Evolutionary conservation across 2,329 filamentous ascomycete genomes (phyloP), one percentile per base, ranked within the genome.

Genomic region (Metarhizium rileyi): DNA sequence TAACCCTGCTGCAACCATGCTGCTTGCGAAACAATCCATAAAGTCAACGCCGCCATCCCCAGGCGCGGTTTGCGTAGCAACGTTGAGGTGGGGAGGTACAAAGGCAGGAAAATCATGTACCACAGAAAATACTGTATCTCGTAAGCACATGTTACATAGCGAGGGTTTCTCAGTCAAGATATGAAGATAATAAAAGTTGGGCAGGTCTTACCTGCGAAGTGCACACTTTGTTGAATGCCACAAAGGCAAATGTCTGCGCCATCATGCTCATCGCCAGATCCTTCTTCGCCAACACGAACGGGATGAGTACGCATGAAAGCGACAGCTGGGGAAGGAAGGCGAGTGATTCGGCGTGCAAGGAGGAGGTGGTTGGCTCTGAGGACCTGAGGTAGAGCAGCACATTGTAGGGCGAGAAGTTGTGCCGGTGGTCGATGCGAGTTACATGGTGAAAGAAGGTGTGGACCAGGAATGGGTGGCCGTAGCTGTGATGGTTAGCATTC

Each of bases 351-450:
- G 90, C 65, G 65, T 66, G 64, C 43, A 77, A 35, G 18, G 67
- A 58, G 1, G 66, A 59, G 0, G 71, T 65, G 0, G 70, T 64
- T 0, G 73, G 65, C 2, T 73, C 68, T 2, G 87, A 82, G 0
- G 93, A 95, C 46, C 83, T 84, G 40, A 95, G 78, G 65, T 98
- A 95, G 2, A 98, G 78, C 7, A 96, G 77, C 1, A 84, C 87
- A 66, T 95, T 96, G 74, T 97, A 98, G 1, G 90, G 87, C 9
- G 90, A 96, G 70, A 98, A 98, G 71, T 98, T 98, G 71, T 98
- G 93, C 14, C 93, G 85, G 68, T 98, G 93, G 65, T 98, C 93
- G 65, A 95, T 85, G 52, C 93, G 86, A 4, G 85, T 90, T 53
- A 97, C 74, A 66, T 98, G 93, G 70, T 98, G 90, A 52, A 95